These are phyloP conservation scores for Mollisia scopiformis DNA, from an alignment of 2,329 filamentous ascomycete genomes.

Conservation along the genomic window DNA sequence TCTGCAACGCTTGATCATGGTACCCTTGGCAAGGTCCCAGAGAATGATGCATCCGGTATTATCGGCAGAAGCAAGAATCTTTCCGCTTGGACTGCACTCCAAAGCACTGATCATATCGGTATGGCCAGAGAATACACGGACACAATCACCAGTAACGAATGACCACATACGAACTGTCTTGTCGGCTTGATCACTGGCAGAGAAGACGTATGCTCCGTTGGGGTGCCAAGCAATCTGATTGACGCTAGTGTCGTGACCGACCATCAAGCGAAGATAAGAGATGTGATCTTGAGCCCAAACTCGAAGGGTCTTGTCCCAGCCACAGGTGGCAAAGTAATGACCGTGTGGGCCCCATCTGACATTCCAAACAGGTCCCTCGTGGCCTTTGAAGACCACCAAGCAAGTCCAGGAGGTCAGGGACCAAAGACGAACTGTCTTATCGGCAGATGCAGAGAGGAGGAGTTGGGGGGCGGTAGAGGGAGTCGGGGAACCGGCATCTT, in stretches of 20 bases:
- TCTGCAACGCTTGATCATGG: conserved; percentile 86
- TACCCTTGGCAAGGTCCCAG: conserved; percentile 90
- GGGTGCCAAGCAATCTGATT: conserved; percentile 93
- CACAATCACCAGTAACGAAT: conserved; percentile 81
- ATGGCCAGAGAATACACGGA: conserved; percentile 91
- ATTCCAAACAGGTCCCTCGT: conserved; percentile 87
- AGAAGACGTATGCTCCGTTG: conserved; percentile 92
- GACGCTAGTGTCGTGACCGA: conserved; percentile 92
- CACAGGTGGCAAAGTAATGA: conserved; percentile 89
- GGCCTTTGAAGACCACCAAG: conserved; percentile 90
- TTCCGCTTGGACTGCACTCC: conserved; percentile 85
- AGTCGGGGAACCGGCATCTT: conserved; percentile 22
- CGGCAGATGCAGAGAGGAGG: conserved; percentile 84
- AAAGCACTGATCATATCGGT: conserved; percentile 84
- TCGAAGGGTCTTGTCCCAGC: conserved; percentile 87
- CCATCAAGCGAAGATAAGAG: conserved; percentile 83
- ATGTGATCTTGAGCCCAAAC: conserved; percentile 94
- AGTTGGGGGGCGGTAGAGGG: conserved; percentile 67
- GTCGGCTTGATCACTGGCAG: conserved; percentile 80
- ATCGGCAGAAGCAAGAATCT: conserved; percentile 89
- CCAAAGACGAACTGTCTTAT: conserved; percentile 90
- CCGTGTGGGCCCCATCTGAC: conserved; percentile 90
- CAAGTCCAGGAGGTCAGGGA: conserved; percentile 91
- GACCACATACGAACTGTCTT: conserved; percentile 98
- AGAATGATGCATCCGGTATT: conserved; percentile 87